Evolutionary conservation across 169 alveolate species (phyloP), one percentile per base, ranked within the genome.

Genomic region (Plasmodium reichenowi): DNA sequence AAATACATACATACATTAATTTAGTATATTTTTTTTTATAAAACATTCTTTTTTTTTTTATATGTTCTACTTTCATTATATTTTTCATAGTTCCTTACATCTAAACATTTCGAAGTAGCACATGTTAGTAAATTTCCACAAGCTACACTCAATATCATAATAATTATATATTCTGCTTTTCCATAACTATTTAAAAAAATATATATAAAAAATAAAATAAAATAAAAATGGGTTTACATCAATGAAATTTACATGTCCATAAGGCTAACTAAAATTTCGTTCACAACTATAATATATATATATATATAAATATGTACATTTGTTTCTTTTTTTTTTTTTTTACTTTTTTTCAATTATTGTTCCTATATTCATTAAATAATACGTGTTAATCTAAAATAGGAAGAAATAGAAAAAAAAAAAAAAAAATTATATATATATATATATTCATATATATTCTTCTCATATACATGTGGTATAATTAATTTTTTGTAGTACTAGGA

Each of bases 341-440:
- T 76, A 76, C 89, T 43, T 64, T 43, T 64, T 76, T 58, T 76
- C 89, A 29, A 64, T 62, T 17, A 64, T 47, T 38, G 66, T 76
- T 20, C 89, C 89, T 8, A 76, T 63, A 50, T 76, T 76, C 67
- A 76, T 76, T 20, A 76, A 64, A 32, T 76, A 76, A 50, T 76
- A 76, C 13, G 71, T 70, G 29, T 76, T 76, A 64, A 76, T 76
- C 89, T 76, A 45, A 45, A 8, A 56, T 7, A 70, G 22, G 24
- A 58, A 7, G 12, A 20, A 64, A 3, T 12, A n/a, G 52, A n/a
- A 29, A 15, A 26, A 62, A 63, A 24, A 22, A 63, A 45, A 12
- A 0, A 22, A 22, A 0, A 7, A 15, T 45, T 59, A 59, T 9
- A 15, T 15, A 59, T 59, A 59, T n/a, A 20, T 59, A 20, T 26